Evolutionary conservation across 345 rosid genomes (phyloP), one percentile per base, ranked within the genome.

Genomic region (Raphanus raphanistrum): DNA sequence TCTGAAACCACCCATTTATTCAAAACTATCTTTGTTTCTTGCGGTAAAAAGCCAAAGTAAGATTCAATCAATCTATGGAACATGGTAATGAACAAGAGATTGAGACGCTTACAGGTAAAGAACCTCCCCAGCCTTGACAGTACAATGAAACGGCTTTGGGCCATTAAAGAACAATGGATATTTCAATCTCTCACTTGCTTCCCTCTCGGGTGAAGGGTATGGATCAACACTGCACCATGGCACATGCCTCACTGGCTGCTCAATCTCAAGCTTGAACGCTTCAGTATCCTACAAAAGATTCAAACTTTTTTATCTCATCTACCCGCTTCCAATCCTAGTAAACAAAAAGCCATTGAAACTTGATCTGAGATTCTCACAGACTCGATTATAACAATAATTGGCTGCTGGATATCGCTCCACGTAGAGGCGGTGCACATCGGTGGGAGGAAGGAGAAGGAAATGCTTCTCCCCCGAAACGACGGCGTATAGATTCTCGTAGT

Each of bases 201-300:
- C 70, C 2, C 64, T 79, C 79, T 83, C 88, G 2, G 71, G 79
- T 29, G 88, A 74, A 48, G 97, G 93, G 65, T 82, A 86, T 35
- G 96, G 98, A 82, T 94, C 78, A 54, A 90, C 92, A 80, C 97
- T 88, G 75, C 87, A 82, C 98, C 98, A 94, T 0, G 96, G 98
- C 54, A 89, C 94, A 9, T 54, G 33, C 77, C 82, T 87, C 68
- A 17, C 4, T 4, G 97, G 96, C 65, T 86, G 74, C 78, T 87
- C 96, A 66, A 89, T 26, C 71, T 90, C 93, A 86, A 94, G 86
- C 33, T 72, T 72, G 65, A 90, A 86, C 67, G 82, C 80, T 50
- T 85, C 86, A 28, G 52, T 76, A 58, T 81, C 89, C 91, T 90
- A 79, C 48, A 78, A 81, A 77, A 57, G n/a, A 70, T 64, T 58